Base-by-base conservation (phyloP, 306 rosid genomes). In the Gynostemma pentaphyllum region DNA sequence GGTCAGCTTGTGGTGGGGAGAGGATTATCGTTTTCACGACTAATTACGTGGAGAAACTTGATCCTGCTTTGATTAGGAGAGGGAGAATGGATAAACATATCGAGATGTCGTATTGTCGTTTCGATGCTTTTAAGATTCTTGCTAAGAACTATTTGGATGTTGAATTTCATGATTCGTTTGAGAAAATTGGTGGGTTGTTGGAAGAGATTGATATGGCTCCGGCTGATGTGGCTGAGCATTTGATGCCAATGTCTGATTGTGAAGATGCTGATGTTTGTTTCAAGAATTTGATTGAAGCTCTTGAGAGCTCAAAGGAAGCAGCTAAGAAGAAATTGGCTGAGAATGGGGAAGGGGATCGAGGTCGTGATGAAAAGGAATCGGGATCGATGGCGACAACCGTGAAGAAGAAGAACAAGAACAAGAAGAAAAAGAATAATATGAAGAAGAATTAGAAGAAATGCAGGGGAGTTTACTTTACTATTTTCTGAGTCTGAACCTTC, bases 1-100 rank as follows among this genome's bases (percentile, higher is more conserved):
- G 96, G 96, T 86, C 95, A 2, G 83, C 96, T 4, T 80, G 91
- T 64, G 91, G 89, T 2, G 83, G 87, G 7, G 91, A 89, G 46
- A 76, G 84, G 51, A 64, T 82, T 23, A 75, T 83, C 5, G 76
- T 83, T 22, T 89, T 89, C 39, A 86, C 97, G 0, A 83, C 95
- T 0, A 86, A 84, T 29, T 75, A 73, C 65, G 77, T 76, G 34
- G 89, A 86, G 2, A 86, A 80, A 32, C 86, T 83, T 24, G 95
- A 85, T 40, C 85, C 81, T 39, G 90, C 90, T 16, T 41, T 89
- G 0, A 83, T 83, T 2, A 61, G 95, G 55, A 81, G 81, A 23
- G 90, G 91, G 16, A 69, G 87, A 34, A 89, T 86, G 96, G 95
- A 89, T 14, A 85, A 81, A 68, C 95, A 80, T 69, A 83, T 89